A percentile compares a stretch with the other conserved stretches of the same genome.
phyloP scores from a whole-genome alignment of 2,329 filamentous ascomycete genomes.

The Zasmidium citrigriseum region DNA sequence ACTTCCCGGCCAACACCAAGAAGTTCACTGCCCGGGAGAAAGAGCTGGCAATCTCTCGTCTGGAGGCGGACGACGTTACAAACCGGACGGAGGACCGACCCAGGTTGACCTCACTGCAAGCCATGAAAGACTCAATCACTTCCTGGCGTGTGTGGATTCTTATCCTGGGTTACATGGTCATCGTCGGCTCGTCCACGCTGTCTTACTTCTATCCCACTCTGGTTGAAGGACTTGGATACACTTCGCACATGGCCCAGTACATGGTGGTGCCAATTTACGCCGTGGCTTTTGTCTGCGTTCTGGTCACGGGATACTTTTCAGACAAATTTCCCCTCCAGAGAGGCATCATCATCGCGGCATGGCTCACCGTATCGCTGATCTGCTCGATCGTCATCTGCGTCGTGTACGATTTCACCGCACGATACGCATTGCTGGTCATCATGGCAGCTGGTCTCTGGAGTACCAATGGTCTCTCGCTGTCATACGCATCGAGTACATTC shows the following conservation, averaged over 20 bases:
- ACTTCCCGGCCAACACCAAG: conserved; percentile 52
- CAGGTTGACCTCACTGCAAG: conserved; percentile 40
- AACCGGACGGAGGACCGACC: conserved; percentile 34
- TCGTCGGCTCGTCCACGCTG: conserved; percentile 52
- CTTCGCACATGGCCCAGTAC: conserved; percentile 49
- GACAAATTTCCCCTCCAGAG: conserved; percentile 50
- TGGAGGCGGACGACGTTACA: conserved; percentile 46
- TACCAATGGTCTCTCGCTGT: conserved; percentile 53
- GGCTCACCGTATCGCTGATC: conserved; percentile 46
- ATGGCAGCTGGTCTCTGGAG: conserved; percentile 59
- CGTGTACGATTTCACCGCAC: conserved; percentile 54
- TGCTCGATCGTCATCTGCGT: conserved; percentile 42
- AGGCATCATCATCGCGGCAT: conserved; percentile 51
- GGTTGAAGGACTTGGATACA: conserved; percentile 54
- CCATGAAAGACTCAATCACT: conserved; percentile 41
- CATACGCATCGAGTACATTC: conserved; percentile 56
- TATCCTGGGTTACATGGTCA: conserved; percentile 53
- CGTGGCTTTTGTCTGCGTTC: conserved; percentile 53
- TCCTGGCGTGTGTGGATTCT: conserved; percentile 53
- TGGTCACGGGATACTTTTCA: conserved; percentile 49
- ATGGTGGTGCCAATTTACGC: conserved; percentile 53
- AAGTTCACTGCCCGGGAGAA: conserved; percentile 45
- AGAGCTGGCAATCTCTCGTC: conserved; percentile 46
- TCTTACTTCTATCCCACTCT: conserved; percentile 59
- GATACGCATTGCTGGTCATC: conserved; percentile 57